These are phyloP conservation scores for Periconia sp. DNA, from an alignment of 2,329 filamentous ascomycete genomes.

Conservation along the genomic window DNA sequence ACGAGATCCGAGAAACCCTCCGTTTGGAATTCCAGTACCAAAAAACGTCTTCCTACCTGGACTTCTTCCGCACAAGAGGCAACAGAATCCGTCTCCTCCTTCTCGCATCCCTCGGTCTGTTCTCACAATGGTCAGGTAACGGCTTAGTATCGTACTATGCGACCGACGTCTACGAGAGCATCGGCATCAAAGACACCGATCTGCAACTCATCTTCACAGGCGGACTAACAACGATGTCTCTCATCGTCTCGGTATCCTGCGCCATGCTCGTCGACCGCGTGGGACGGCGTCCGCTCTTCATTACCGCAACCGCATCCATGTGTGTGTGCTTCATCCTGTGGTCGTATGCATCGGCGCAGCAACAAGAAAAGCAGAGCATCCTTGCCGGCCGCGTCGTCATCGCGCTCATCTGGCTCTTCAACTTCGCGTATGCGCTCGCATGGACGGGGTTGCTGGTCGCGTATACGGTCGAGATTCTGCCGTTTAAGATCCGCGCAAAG, in stretches of 20 bases:
- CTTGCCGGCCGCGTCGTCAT: conserved; percentile 51
- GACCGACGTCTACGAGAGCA: conserved; percentile 62
- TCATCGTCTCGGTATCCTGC: conserved; percentile 57
- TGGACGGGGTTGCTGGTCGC: conserved; percentile 42
- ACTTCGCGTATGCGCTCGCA: conserved; percentile 14
- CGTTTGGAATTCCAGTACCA: conserved; percentile 56
- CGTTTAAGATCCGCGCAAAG: conserved; percentile 51
- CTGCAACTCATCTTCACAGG: conserved; percentile 48
- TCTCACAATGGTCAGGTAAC: conserved; percentile 70
- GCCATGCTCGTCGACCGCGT: conserved; percentile 46
- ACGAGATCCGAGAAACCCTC: conserved; percentile 67
- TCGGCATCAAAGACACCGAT: conserved; percentile 57
- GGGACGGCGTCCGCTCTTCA: conserved; percentile 27
- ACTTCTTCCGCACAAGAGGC: conserved; percentile 64
- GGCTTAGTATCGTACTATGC: conserved; percentile 69
- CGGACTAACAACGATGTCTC: conserved; percentile 62
- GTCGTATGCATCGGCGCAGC: conserved; percentile 48
- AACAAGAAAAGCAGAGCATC: conserved; percentile 48
- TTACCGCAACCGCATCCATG: conserved; percentile 44
- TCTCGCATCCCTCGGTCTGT: conserved; percentile 64
- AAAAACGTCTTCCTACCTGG: conserved; percentile 57
- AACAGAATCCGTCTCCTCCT: conserved; percentile 67
- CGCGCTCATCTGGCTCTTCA: conserved; percentile 38
- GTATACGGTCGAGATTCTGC: conserved; percentile 51
- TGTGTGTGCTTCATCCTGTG: conserved; percentile 42